phyloP scores from a whole-genome alignment of 2,329 filamentous ascomycete genomes.

The Paradendryphiella salina region DNA sequence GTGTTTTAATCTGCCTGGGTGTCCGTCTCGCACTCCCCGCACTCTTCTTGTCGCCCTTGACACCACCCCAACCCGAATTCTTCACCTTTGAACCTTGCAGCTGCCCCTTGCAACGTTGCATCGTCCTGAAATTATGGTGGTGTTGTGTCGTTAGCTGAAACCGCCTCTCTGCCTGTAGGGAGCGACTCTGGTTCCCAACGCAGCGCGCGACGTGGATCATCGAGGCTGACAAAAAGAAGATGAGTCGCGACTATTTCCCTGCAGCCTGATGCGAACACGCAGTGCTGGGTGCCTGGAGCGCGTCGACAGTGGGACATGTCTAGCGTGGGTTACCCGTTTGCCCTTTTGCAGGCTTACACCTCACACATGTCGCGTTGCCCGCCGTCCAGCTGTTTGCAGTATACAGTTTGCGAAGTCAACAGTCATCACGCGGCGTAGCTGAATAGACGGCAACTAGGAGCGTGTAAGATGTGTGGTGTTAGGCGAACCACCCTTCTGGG shows the following conservation, averaged over 20 bases:
- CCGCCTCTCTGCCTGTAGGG: slow-evolving; percentile 5
- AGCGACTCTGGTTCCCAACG: slow-evolving; percentile 4
- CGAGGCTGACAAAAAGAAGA: neutral
- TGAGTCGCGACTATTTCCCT: no score
- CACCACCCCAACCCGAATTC: slow-evolving; percentile 13
- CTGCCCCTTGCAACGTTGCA: slow-evolving; percentile 15
- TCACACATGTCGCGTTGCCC: neutral
- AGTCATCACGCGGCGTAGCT: slow-evolving; percentile 4
- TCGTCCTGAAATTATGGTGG: slow-evolving; percentile 5
- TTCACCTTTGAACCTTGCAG: slow-evolving; percentile 9
- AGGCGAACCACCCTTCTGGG: slow-evolving; percentile 27
- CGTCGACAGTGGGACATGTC: neutral
- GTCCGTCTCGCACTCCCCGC: slow-evolving; percentile 18
- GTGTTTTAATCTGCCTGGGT: slow-evolving; percentile 26
- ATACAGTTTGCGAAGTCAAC: slow-evolving; percentile 2
- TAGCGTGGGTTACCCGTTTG: no score
- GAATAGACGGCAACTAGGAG: slow-evolving; percentile 25
- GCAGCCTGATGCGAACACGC: neutral
- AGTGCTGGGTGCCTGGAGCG: neutral
- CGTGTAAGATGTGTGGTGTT: slow-evolving; percentile 19
- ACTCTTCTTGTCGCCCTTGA: slow-evolving; percentile 25
- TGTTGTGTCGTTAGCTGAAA: slow-evolving; percentile 10
- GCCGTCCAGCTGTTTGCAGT: slow-evolving; percentile 3
- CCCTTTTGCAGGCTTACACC: no score
- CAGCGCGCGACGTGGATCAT: neutral